A percentile compares a stretch with the other conserved stretches of the same genome.
phyloP scores from a whole-genome alignment of 441 rosid genomes.

The Rhodomyrtus psidioides region DNA sequence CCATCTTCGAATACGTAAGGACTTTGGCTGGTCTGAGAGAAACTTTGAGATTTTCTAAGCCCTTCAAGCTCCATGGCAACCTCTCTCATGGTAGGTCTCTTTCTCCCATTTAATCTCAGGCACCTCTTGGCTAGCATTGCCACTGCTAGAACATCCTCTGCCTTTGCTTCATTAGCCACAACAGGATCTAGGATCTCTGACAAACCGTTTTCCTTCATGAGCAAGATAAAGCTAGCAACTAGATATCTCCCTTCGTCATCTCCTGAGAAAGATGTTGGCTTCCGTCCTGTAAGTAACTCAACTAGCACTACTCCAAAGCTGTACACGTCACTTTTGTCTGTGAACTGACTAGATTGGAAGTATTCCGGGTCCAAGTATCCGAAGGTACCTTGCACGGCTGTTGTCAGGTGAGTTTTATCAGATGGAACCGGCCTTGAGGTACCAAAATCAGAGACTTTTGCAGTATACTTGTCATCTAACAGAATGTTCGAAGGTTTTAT shows the following conservation, averaged over 20 bases:
- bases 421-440: constrained; percentile 34
- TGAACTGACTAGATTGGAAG: constrained; percentile 35
- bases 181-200: constrained; percentile 9
- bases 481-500: constrained; percentile 45
- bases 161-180: constrained; percentile 13
- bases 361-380: constrained; percentile 52
- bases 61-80: constrained; percentile 22
- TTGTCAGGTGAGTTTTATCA: constrained; percentile 41
- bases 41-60: constrained; percentile 5
- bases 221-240: constrained; percentile 13
- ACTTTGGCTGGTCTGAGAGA: not conserved
- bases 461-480: constrained; percentile 19
- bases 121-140: constrained; percentile 23
- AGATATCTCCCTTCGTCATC: constrained; percentile 5
- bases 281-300: constrained; percentile 24
- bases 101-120: constrained; percentile 21
- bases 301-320: constrained; percentile 33
- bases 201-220: not conserved
- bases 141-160: constrained; percentile 6
- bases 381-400: constrained; percentile 34
- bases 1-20: not conserved
- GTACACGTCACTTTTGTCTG: constrained; percentile 30
- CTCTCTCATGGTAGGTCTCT: constrained; percentile 31
- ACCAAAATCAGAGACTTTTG: constrained; percentile 46
- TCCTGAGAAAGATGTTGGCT: constrained; percentile 12